Evolutionary conservation across 106 monocot species (phyloP).

Genomic region (Gastrodia elata): DNA sequence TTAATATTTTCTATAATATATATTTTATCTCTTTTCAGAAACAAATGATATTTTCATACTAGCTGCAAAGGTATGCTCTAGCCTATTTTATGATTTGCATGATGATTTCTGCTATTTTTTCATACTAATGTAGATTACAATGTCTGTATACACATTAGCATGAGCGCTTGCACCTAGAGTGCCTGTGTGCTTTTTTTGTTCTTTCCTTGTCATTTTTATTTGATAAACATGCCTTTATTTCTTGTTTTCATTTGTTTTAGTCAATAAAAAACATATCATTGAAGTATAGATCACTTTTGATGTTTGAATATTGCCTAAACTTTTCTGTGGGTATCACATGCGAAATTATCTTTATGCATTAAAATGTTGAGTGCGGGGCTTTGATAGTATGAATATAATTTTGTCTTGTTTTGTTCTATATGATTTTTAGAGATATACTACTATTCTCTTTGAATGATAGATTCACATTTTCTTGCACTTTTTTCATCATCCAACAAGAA

Average conservation of each 20-base stretch:
- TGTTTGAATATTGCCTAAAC: not conserved
- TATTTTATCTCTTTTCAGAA: slow-evolving; percentile 34
- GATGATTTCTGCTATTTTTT: not conserved
- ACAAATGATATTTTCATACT: slow-evolving; percentile 96
- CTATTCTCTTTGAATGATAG: too few relatives aligned
- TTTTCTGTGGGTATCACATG: not conserved
- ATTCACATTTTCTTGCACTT: too few relatives aligned
- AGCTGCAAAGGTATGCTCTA: slow-evolving; percentile 77
- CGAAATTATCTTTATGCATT: not conserved
- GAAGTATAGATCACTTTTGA: not conserved
- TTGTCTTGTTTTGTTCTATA: not conserved
- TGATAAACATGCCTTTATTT: too few relatives aligned
- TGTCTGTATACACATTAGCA: not conserved
- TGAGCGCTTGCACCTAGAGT: not conserved
- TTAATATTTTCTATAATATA: not conserved
- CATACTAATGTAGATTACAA: too few relatives aligned
- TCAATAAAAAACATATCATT: too few relatives aligned
- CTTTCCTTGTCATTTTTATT: not conserved
- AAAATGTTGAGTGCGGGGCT: not conserved
- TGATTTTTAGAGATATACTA: too few relatives aligned
- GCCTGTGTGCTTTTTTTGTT: not conserved
- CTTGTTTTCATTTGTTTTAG: too few relatives aligned
- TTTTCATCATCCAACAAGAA: too few relatives aligned
- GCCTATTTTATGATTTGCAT: not conserved
- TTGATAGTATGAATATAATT: not conserved